Percentiles rank a stretch among this genome's conserved stretches.
Evolutionary conservation across 1,284 basidiomycete species (phyloP).

Genomic region (Ceratobasidium sp.): DNA sequence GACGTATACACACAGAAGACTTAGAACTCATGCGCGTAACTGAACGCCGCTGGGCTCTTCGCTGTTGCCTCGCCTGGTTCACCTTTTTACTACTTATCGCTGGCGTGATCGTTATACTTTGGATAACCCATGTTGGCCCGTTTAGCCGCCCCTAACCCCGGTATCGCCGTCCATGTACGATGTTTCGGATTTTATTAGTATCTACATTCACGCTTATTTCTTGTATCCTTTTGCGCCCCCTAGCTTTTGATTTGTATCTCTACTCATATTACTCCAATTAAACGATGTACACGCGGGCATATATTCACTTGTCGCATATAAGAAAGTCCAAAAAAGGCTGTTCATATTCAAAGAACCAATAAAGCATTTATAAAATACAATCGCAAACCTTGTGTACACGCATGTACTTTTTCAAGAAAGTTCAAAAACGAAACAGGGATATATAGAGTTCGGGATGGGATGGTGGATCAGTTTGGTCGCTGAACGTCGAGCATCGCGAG

Average conservation of each 20-base stretch:
- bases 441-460: too few relatives aligned
- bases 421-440: background rate
- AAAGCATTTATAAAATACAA: conserved; percentile 32
- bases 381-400: background rate
- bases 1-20: background rate
- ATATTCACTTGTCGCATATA: too few relatives aligned
- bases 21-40: background rate
- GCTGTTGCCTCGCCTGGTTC: conserved; percentile 5
- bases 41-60: conserved; percentile 13
- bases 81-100: background rate
- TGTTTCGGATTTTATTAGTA: too few relatives aligned
- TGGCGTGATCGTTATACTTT: background rate
- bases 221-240: too few relatives aligned
- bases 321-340: too few relatives aligned
- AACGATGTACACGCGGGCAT: too few relatives aligned
- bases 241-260: too few relatives aligned
- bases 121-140: conserved; percentile 9
- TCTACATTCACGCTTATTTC: too few relatives aligned
- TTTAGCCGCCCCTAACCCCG: background rate
- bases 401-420: background rate
- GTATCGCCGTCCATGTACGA: too few relatives aligned
- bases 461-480: conserved; percentile 11
- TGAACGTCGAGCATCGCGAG: conserved; percentile 76
- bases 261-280: background rate
- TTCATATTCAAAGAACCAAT: conserved; percentile 7